Evolutionary conservation across 345 rosid genomes (phyloP).

Genomic region (Euphorbia tirucalli): DNA sequence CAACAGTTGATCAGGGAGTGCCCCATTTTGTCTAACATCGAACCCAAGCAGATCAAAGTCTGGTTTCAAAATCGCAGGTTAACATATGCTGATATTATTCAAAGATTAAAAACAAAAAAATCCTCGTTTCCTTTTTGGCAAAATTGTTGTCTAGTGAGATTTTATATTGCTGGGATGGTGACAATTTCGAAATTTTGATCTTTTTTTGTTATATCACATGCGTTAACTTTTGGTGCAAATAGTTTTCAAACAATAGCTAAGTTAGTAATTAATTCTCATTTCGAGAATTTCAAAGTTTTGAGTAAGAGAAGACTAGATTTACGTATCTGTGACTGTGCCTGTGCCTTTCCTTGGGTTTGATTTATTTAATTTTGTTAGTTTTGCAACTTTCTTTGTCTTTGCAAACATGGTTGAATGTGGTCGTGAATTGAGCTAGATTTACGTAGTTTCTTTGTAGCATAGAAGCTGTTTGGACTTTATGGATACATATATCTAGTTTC

Average conservation of each 20-base stretch:
- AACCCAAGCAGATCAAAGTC: conserved; percentile 99
- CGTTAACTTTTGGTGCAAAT: background rate
- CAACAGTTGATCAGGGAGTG: conserved; percentile 97
- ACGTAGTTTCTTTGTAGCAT: background rate
- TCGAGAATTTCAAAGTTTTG: background rate
- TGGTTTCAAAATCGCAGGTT: conserved; percentile 99
- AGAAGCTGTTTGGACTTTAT: background rate
- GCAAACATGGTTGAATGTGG: background rate
- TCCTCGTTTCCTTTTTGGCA: background rate
- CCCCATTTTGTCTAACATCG: conserved; percentile 89
- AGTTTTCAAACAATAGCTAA: background rate
- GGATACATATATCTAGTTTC: background rate
- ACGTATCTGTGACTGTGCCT: background rate
- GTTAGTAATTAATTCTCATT: background rate
- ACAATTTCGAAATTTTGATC: background rate
- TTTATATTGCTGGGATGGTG: background rate
- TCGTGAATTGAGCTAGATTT: background rate
- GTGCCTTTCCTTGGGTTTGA: no score
- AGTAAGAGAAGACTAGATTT: conserved; percentile 1
- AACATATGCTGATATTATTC: background rate
- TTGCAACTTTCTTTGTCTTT: no score
- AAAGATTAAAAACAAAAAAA: no score
- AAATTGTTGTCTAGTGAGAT: conserved; percentile 4
- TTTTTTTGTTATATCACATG: conserved; percentile 1
- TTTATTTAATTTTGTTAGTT: background rate